These are phyloP conservation scores for Gentiana macrophylla DNA, from an alignment of 257 asterid genomes.

Conservation along the genomic window DNA sequence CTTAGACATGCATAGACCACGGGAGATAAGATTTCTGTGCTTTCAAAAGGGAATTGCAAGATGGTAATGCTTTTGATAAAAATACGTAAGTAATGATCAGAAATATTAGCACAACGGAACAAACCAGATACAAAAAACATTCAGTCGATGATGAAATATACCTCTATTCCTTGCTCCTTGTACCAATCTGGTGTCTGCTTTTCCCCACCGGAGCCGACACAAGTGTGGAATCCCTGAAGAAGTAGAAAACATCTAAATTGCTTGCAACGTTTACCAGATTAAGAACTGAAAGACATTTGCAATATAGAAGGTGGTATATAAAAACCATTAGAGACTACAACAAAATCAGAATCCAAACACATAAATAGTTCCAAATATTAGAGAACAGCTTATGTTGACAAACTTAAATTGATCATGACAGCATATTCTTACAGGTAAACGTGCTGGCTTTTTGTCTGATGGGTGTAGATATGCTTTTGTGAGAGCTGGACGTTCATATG, in stretches of 20 bases:
- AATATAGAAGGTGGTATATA: too few relatives aligned
- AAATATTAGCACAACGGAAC: too few relatives aligned
- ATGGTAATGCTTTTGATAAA: too few relatives aligned
- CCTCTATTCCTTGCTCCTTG: slow-evolving; percentile 96
- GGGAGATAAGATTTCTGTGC: not conserved
- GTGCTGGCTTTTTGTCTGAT: slow-evolving; percentile 87
- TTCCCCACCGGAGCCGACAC: slow-evolving; percentile 84
- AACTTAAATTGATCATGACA: too few relatives aligned
- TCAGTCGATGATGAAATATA: slow-evolving; percentile 9
- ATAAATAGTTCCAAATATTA: too few relatives aligned
- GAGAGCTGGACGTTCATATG: slow-evolving; percentile 95
- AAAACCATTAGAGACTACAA: too few relatives aligned
- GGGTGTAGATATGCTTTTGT: slow-evolving; percentile 88
- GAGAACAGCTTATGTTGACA: too few relatives aligned
- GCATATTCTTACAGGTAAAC: slow-evolving; percentile 60
- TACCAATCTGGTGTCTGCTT: slow-evolving; percentile 99
- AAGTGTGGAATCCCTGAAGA: slow-evolving; percentile 88
- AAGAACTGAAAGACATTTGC: too few relatives aligned
- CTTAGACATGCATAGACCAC: not conserved
- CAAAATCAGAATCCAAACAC: too few relatives aligned
- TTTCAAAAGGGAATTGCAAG: not conserved
- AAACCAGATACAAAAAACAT: not conserved
- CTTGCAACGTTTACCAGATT: not conserved
- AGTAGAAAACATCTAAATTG: slow-evolving; percentile 2
- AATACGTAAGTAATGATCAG: too few relatives aligned